phyloP scores from a whole-genome alignment of 2,329 filamentous ascomycete species.

The Sarocladiaceae sp. region DNA sequence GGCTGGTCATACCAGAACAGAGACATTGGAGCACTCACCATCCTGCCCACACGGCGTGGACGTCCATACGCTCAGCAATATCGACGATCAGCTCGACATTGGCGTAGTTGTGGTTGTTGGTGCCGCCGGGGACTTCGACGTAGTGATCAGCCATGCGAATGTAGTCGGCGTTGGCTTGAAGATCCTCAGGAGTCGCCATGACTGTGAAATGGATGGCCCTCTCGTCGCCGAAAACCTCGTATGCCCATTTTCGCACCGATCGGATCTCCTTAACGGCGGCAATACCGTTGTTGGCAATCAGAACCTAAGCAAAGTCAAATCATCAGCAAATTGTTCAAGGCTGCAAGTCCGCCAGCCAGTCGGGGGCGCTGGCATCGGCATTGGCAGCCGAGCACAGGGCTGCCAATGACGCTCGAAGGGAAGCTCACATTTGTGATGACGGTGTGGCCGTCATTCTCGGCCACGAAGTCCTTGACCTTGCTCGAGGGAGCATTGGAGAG shows the following conservation, averaged over 20 bases:
- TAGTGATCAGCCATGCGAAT: conserved; percentile 99
- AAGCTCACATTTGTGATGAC: conserved; percentile 90
- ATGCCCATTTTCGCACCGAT: conserved; percentile 99
- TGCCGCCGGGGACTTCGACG: conserved; percentile 96
- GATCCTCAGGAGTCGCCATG: conserved; percentile 98
- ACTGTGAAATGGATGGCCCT: conserved; percentile 98
- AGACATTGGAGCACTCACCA: conserved; percentile 73
- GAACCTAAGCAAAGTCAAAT: conserved; percentile 57
- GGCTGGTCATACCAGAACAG: too few relatives aligned
- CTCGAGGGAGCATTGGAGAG: conserved; percentile 76
- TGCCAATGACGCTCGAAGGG: background rate
- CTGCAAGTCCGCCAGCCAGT: too few relatives aligned
- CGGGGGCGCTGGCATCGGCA: too few relatives aligned
- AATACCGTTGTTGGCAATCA: conserved; percentile 99
- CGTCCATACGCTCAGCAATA: conserved; percentile 95
- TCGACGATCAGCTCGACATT: conserved; percentile 99
- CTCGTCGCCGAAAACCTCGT: conserved; percentile 99
- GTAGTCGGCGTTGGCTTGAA: conserved; percentile 97
- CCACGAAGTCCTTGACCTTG: conserved; percentile 95
- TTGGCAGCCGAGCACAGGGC: too few relatives aligned
- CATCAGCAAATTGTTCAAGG: background rate
- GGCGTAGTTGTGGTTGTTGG: conserved; percentile 99
- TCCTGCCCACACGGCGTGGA: conserved; percentile 98
- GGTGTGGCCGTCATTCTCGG: conserved; percentile 85
- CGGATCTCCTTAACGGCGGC: conserved; percentile 99